Evolutionary conservation across 2,329 filamentous ascomycete genomes (phyloP).

Genomic region (Phaeoacremonium minimum): DNA sequence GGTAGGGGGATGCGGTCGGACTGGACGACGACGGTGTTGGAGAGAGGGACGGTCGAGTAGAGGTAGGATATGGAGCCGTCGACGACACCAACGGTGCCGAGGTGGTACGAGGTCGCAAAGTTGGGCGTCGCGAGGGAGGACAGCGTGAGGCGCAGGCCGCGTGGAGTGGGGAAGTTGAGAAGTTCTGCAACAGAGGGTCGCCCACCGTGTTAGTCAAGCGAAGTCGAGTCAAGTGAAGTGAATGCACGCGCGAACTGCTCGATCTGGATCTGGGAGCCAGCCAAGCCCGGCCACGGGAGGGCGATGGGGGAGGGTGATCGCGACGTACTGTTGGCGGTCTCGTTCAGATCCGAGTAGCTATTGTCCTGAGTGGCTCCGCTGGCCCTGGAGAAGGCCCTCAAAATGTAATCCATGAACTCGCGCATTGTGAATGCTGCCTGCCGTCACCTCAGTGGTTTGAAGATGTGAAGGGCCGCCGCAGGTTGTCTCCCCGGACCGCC

Average conservation of each 20-base stretch:
- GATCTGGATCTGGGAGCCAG: too few species aligned
- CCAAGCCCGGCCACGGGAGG: too few species aligned
- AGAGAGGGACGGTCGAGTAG: slow-evolving; percentile 80
- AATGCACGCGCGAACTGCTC: too few species aligned
- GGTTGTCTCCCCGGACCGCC: too few species aligned
- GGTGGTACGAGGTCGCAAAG: slow-evolving; percentile 89
- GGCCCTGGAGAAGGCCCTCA: slow-evolving; percentile 8
- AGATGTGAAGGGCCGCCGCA: too few species aligned
- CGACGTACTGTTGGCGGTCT: slow-evolving; percentile 5
- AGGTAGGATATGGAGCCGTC: slow-evolving; percentile 97
- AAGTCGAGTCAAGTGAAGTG: too few species aligned
- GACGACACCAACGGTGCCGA: slow-evolving; percentile 84
- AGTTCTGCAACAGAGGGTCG: slow-evolving; percentile 51
- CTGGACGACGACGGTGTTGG: slow-evolving; percentile 57
- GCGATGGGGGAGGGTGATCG: background rate
- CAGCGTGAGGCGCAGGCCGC: slow-evolving; percentile 78
- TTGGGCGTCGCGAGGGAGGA: slow-evolving; percentile 89
- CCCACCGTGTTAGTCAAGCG: background rate
- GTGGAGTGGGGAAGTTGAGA: slow-evolving; percentile 82
- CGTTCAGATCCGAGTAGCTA: slow-evolving; percentile 4
- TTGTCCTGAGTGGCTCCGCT: slow-evolving; percentile 13
- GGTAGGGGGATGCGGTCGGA: slow-evolving; percentile 74
- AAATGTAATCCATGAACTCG: slow-evolving; percentile 9
- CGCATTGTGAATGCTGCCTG: slow-evolving; percentile 6
- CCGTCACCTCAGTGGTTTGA: too few species aligned